Evolutionary conservation across 202 grass and related monocot genomes (phyloP).

Genomic region (Musa balbisiana): DNA sequence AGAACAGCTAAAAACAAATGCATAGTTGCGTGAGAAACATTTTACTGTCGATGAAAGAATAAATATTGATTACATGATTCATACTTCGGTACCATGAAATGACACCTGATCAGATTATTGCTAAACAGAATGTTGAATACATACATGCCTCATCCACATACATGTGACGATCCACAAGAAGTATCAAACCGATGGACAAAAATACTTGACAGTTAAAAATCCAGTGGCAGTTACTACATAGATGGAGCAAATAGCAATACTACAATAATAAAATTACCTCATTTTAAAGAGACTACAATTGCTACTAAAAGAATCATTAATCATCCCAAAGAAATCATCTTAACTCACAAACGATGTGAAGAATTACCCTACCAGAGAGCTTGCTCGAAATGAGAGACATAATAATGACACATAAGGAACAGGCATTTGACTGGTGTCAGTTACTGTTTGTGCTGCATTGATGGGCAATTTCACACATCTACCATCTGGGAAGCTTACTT

Average conservation of each 20-base stretch:
- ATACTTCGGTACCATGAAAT: not conserved
- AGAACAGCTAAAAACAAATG: not conserved
- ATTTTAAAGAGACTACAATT: no score
- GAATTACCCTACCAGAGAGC: slow-evolving; percentile 50
- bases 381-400: slow-evolving; percentile 90
- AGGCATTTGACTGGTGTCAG: slow-evolving; percentile 6
- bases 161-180: not conserved
- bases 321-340: not conserved
- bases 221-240: not conserved
- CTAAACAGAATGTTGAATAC: not conserved
- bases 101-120: not conserved
- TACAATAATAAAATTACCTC: no score
- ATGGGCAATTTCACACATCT: slow-evolving; percentile 44
- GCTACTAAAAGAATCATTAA: no score
- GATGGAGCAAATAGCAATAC: not conserved
- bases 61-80: not conserved
- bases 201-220: not conserved
- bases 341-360: not conserved
- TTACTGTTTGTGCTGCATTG: slow-evolving; percentile 11
- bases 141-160: not conserved
- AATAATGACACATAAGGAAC: slow-evolving; percentile 49
- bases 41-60: not conserved
- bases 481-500: slow-evolving; percentile 36
- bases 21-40: not conserved
- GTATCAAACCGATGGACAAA: not conserved